Conservation (phyloP, 257 asterid species). For the Lycium ferocissimum region DNA sequence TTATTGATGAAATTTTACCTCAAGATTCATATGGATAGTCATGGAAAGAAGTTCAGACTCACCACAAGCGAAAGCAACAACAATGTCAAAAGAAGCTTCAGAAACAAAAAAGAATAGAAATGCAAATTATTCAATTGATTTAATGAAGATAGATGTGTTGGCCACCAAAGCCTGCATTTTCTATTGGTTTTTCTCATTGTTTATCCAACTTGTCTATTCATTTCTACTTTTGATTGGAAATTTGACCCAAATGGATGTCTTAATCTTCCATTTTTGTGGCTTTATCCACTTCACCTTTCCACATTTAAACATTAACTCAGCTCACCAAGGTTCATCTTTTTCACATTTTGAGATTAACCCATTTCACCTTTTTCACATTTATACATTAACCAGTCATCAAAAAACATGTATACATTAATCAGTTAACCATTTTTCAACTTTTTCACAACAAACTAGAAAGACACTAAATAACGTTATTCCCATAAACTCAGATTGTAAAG, state of each 20-base stretch:
- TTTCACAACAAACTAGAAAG: neutral
- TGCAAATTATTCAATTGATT: constrained; percentile 35
- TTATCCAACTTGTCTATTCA: neutral
- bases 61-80: constrained; percentile 68
- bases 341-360: neutral
- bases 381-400: too few species aligned
- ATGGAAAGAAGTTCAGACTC: constrained; percentile 49
- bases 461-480: too few species aligned
- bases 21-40: constrained; percentile 46
- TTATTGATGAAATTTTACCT: constrained; percentile 43
- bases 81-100: constrained; percentile 61
- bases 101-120: constrained; percentile 61
- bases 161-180: constrained; percentile 97
- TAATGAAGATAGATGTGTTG: constrained; percentile 56
- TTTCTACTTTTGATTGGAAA: neutral
- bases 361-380: too few species aligned
- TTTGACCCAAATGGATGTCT: neutral
- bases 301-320: neutral
- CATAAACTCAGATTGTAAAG: too few species aligned
- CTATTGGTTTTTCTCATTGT: constrained; percentile 26
- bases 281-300: neutral
- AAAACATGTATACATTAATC: too few species aligned
- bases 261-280: neutral
- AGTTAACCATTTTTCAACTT: neutral
- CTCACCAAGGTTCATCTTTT: neutral